Conservation (phyloP, 495 filamentous ascomycete species). For the Aspergillus egyptiacus region DNA sequence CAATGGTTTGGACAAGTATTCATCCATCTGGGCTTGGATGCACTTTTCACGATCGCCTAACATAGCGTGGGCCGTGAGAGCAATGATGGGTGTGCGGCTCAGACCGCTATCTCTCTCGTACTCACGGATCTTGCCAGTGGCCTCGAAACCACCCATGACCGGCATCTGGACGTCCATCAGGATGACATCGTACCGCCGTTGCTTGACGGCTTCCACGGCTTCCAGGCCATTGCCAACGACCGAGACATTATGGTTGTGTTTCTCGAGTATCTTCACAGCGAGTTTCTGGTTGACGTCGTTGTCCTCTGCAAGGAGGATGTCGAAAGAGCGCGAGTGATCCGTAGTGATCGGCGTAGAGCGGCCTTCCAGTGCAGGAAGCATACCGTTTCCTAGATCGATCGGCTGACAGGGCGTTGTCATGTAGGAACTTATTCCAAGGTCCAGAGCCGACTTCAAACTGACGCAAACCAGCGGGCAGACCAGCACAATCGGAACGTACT, state of each 20-base stretch:
- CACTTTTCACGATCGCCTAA: conserved; percentile 98
- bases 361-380: conserved; percentile 96
- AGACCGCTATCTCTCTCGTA: conserved; percentile 74
- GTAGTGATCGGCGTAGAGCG: conserved; percentile 85
- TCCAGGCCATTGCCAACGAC: conserved; percentile 94
- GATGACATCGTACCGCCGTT: conserved; percentile 90
- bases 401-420: conserved; percentile 97
- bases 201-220: conserved; percentile 82
- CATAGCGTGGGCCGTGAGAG: conserved; percentile 97
- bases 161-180: conserved; percentile 99
- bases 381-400: conserved; percentile 94
- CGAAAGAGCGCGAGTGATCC: conserved; percentile 92
- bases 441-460: conserved; percentile 87
- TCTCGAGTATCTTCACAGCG: conserved; percentile 94
- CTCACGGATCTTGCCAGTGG: conserved; percentile 93
- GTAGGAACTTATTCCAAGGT: conserved; percentile 94
- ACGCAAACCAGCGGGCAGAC: conserved; percentile 87
- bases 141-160: conserved; percentile 98
- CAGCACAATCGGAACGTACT: conserved; percentile 94
- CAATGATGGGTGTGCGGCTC: conserved; percentile 89
- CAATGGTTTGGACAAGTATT: conserved; percentile 95
- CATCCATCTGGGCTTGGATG: conserved; percentile 97
- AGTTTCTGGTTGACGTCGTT: conserved; percentile 96
- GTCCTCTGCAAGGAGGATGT: conserved; percentile 94
- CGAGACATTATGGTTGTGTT: conserved; percentile 94